Evolutionary conservation across 805 yeast genomes (phyloP), one percentile per base, ranked within the genome.

Genomic region (Wilhelminamyces savonicus): DNA sequence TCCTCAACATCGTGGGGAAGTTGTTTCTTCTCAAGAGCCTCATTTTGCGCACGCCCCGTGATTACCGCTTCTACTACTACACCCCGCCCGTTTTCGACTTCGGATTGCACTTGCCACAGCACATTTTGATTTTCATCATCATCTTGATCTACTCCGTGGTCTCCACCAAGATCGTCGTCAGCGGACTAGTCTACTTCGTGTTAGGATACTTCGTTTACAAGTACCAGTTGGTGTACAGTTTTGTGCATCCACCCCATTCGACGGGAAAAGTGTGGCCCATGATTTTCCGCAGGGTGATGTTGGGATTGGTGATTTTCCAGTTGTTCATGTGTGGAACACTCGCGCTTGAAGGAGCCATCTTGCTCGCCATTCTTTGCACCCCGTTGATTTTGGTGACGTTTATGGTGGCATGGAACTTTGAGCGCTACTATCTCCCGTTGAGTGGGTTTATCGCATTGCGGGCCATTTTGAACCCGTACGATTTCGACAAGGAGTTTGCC

Each of bases 181-280:
- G 76, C 34, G 81, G 82, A 4, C 54, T 76, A 26, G 71, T 65
- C 10, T 76, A 76, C 43, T 76, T 76, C 37, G 49, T 64, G 8
- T 44, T 76, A 20, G 82, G 81, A 1, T 74, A 65, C 43, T 75
- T 71, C 43, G 77, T 72, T 10, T 76, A 74, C 52, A 76, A 76
- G 50, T 76, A 76, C 43, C 82, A 76, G 55, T 55, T 76, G 38
- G 66, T 74, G 12, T 76, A 74, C 49, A 69, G 76, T 34, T 69
- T 67, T 59, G 78, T 76, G 16, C 82, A 76, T 41, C 76, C 79
- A 1, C 78, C 74, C 15, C 81, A 76, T 48, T 72, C 79, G 10
- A 76, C 82, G 0, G 82, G 82, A 4, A 74, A 74, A 42, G 78
- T 73, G 3, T 76, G 82, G 82, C 79, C 79, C 3, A 69, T 75